Conservation (phyloP, 2,329 filamentous ascomycete species). For the Hypoxylon sp. region DNA sequence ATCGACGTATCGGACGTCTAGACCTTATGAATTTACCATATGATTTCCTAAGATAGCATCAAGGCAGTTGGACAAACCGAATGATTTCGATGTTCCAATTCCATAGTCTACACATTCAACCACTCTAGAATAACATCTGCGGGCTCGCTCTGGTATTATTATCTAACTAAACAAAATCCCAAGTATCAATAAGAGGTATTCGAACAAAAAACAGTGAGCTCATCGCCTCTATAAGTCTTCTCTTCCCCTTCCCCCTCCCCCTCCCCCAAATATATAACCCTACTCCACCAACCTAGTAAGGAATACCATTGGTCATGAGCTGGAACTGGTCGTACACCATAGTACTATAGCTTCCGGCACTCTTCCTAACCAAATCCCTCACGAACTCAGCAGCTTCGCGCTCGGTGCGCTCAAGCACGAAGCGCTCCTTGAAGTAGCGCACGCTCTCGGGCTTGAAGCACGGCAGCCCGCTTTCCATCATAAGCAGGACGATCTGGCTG, state of each 20-base stretch:
- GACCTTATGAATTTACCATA: no score
- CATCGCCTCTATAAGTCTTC: background rate
- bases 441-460: constrained; percentile 99
- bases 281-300: constrained; percentile 71
- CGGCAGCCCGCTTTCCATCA: constrained; percentile 95
- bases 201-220: constrained; percentile 16
- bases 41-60: background rate
- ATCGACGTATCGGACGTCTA: no score
- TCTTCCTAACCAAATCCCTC: constrained; percentile 89
- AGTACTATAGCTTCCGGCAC: constrained; percentile 90
- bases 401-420: constrained; percentile 92
- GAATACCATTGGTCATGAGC: constrained; percentile 95
- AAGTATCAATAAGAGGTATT: background rate
- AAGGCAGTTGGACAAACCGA: background rate
- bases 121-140: constrained; percentile 4
- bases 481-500: constrained; percentile 88
- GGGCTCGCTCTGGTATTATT: constrained; percentile 25
- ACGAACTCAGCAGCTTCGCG: constrained; percentile 96
- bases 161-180: constrained; percentile 12
- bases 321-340: constrained; percentile 99
- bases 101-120: background rate
- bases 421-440: constrained; percentile 90
- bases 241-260: no score
- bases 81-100: background rate
- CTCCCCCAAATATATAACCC: no score